Evolutionary conservation across 352 stramenopile genomes (phyloP), one percentile per base, ranked within the genome.

Genomic region (Globisporangium cystogenes): DNA sequence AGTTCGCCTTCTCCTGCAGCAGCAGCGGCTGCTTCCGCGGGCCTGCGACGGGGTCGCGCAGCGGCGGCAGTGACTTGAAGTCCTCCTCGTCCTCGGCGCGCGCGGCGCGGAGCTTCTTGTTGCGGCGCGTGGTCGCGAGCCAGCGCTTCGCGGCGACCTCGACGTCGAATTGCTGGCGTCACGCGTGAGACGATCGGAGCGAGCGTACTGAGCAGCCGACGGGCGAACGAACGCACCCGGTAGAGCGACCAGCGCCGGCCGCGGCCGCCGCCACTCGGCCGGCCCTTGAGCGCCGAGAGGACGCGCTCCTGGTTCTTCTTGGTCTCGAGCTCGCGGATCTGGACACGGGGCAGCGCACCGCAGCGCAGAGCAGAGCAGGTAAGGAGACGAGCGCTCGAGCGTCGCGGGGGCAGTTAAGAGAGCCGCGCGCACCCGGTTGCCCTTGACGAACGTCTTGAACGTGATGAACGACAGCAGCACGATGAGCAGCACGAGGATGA

Each of bases 401-500:
- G n/a, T n/a, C n/a, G n/a, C n/a, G n/a, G n/a, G n/a, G n/a, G n/a
- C n/a, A n/a, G n/a, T n/a, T n/a, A n/a, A n/a, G n/a, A n/a, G n/a
- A n/a, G n/a, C n/a, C n/a, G n/a, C n/a, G n/a, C 58, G 18, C 31
- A 89, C 78, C 57, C 83, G 76, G 58, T 72, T 67, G 20, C 83
- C 83, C 48, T 92, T 93, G 12, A 79, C 52, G 26, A 66, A 62
- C 3, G 81, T 93, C 48, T 86, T 86, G 65, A 86, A 84, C 29
- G 84, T 86, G 55, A 77, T 89, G 64, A 77, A 82, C 36, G 77
- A 82, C 1, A 94, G 68, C 57, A 94, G 57, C 67, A 68, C 74
- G 48, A 94, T 72, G 16, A 94, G 64, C 37, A 94, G 64, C 27
- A 85, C 55, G 54, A 91, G 59, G 42, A 94, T 91, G 47, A 92